Evolutionary conservation across 2,329 filamentous ascomycete genomes (phyloP), one percentile per base, ranked within the genome.

Genomic region (Aspergillus tanneri): DNA sequence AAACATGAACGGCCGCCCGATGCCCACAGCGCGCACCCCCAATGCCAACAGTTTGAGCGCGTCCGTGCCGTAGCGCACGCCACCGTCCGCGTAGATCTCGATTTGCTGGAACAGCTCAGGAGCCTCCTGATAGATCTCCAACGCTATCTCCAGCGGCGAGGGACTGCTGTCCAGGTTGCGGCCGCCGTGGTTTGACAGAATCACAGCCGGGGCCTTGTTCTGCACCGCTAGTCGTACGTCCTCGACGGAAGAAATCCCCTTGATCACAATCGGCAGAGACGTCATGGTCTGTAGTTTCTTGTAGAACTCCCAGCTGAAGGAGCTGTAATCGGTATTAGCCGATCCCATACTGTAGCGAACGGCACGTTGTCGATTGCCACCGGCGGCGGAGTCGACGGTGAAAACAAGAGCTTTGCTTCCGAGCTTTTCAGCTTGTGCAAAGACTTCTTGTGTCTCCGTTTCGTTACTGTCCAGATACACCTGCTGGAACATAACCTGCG

Each of bases 371-470:
- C 68, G 14, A 76, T 64, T 96, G 0, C 90, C 91, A 0, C 89
- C 87, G 1, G 93, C 88, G 0, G 91, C 88, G 0, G 90, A 90
- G 67, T 97, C 92, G 18, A 96, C 82, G 0, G 92, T 96, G 43
- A 96, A 75, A 52, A 84, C 85, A 56, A 97, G 79, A 67, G 90
- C 95, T 66, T 91, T 93, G 74, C 86, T 87, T 52, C 77, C 77
- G 40, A 90, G 77, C 55, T 78, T 77, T 64, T 87, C 83, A 67
- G 96, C 86, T 2, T 38, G 19, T 6, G 41, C 16, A 30, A 51
- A 48, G 3, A 51, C n/a, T 21, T 41, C 21, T 24, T 51, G 14
- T 11, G 49, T 51, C 30, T 37, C 39, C 11, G 49, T 51, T 9
- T 48, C 45, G 30, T 51, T 51, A n/a, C 22, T 34, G 14, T 22